Conservation (phyloP, 1,284 basidiomycete genomes). For the Microbotryum intermedium region DNA sequence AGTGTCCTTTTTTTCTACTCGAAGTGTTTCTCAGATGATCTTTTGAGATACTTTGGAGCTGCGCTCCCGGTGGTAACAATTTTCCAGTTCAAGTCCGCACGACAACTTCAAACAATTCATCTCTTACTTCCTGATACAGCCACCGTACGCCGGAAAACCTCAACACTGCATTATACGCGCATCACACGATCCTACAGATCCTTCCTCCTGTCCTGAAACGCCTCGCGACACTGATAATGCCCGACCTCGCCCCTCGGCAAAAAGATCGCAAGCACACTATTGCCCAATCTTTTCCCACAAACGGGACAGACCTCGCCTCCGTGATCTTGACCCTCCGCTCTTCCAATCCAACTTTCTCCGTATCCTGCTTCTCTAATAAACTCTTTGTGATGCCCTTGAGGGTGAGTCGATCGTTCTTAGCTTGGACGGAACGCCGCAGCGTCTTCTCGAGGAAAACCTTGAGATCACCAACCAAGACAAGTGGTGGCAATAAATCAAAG, state of each 20-base stretch:
- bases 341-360: constrained; percentile 64
- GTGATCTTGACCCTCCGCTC: constrained; percentile 77
- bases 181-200: too few relatives aligned
- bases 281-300: constrained; percentile 3
- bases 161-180: too few relatives aligned
- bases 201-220: constrained; percentile 2
- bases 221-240: constrained; percentile 66
- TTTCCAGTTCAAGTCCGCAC: too few relatives aligned
- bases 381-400: constrained; percentile 59
- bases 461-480: constrained; percentile 71
- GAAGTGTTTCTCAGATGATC: too few relatives aligned
- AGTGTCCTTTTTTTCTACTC: too few relatives aligned
- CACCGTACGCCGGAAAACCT: too few relatives aligned
- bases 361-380: constrained; percentile 61
- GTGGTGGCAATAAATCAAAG: constrained; percentile 74
- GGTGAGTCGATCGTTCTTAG: constrained; percentile 57
- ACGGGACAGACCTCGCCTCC: constrained; percentile 69
- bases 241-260: constrained; percentile 72
- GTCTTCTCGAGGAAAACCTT: constrained; percentile 69
- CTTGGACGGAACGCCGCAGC: constrained; percentile 48
- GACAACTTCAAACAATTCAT: too few relatives aligned
- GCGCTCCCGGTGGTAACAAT: too few relatives aligned
- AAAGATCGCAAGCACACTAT: constrained; percentile 28
- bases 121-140: too few relatives aligned
- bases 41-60: too few relatives aligned